Base-by-base conservation (phyloP, 2,329 filamentous ascomycete species). In the Fusarium lyarnte region DNA sequence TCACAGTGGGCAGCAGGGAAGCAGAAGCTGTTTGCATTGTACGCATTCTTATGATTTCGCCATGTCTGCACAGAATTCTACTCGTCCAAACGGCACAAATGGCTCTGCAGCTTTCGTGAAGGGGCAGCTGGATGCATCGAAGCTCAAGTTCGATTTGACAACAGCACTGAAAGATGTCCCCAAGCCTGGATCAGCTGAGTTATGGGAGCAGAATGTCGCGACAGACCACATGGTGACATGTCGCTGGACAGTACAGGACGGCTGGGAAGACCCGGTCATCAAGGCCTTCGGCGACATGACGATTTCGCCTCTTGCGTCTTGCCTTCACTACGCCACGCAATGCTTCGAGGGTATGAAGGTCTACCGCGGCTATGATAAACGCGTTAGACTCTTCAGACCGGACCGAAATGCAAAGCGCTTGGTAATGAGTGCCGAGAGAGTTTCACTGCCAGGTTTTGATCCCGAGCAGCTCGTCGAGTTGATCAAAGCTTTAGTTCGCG, bases 41-140 rank as follows among this genome's bases (percentile, higher is more conserved):
- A n/a, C n/a, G n/a, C n/a, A n/a, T n/a, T n/a, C n/a, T n/a, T n/a
- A n/a, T n/a, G n/a, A n/a, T n/a, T n/a, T 16, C 12, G 23, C 19
- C 23, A 53, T 53, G 49, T 27, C 33, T 4, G 5, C 23, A 2
- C 19, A 38, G 8, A 13, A 6, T 2, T 12, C 33, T 13, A n/a
- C n/a, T 2, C 31, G 12, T 7, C 12, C 9, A 0, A 47, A 47
- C 41, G 39, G 19, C 13, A 11, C 4, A 14, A 58, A 23, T 10
- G 19, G 31, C 19, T 11, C 54, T 3, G 0, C 4, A 13, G 16
- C 5, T 0, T 19, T 12, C 2, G 2, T 1, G 2, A 47, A 58
- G 23, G 23, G 23, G 16, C 54, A 27, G 6, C 39, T 49, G 1
- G 31, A 58, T 58, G 54, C 54, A n/a, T 49, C 39, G 8, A 49